Base-by-base conservation (phyloP, 768 basidiomycete species). In the Dentipellis sp. region DNA sequence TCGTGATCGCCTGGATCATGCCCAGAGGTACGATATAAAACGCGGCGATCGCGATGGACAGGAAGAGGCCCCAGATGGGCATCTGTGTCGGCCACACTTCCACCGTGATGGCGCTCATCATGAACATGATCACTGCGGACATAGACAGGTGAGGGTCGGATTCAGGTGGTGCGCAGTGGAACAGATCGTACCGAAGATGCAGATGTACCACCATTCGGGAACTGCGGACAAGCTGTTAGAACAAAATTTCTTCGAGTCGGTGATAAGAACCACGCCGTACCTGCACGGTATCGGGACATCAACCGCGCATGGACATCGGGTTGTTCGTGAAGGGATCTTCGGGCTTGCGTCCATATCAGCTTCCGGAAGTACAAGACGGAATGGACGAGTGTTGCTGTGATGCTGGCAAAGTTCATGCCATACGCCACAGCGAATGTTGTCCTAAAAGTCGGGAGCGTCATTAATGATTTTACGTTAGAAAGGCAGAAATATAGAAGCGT, bases 1-100 rank as follows among this genome's bases (percentile, higher is more conserved):
- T 91, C 34, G 88, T 91, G 60, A 89, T 80, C 1, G 87, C 86
- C 62, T 88, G 83, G 58, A 91, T 88, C 79, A 88, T 83, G 61
- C 86, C 88, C 54, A 86, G 81, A 11, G 91, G 91, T 49, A 94
- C 80, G 56, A 85, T 77, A 62, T 91, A 91, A 62, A 86, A 64
- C 61, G 73, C 76, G 0, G 80, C 70, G 62, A 66, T 73, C 29
- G 72, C 4, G 40, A 83, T 65, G 4, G 81, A 77, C 10, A 82
- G 68, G 1, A 83, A 63, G 47, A 84, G 72, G 14, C 82, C 84
- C 84, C 84, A 86, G 37, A 86, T 78, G 5, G 83, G 82, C 74
- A 87, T 78, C 34, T 74, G 66, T 11, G 84, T 79, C n/a, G 80
- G 76, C 83, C 83, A 87, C 12, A 83, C 64, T 64, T 80, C 75